Evolutionary conservation across 106 monocot genomes (phyloP).

Genomic region (Dendrobium officinale): DNA sequence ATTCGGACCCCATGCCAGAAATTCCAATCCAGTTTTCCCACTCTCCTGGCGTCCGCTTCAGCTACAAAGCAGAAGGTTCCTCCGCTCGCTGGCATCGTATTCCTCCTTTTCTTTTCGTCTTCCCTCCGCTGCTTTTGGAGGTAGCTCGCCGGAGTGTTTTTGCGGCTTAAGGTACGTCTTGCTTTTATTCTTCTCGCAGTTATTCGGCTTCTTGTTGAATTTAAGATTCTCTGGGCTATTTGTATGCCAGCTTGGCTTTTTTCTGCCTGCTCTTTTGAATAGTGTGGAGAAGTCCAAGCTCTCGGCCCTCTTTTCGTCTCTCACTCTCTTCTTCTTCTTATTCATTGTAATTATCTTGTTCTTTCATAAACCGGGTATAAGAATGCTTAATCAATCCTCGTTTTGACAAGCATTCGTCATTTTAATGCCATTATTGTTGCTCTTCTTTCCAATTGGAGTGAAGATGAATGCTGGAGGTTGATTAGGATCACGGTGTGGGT

Average conservation of each 20-base stretch:
- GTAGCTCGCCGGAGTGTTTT: not conserved
- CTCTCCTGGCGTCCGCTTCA: constrained; percentile 10
- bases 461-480: not conserved
- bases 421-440: not conserved
- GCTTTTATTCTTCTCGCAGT: not conserved
- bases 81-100: too few species aligned
- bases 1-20: constrained; percentile 3
- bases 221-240: not conserved
- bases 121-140: not conserved
- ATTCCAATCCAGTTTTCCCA: constrained; percentile 21
- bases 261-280: not conserved
- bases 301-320: not conserved
- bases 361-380: too few species aligned
- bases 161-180: not conserved
- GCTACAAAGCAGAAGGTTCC: not conserved
- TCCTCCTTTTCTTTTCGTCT: not conserved
- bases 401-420: not conserved
- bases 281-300: not conserved
- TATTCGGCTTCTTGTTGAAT: not conserved
- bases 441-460: not conserved
- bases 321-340: not conserved
- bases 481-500: not conserved
- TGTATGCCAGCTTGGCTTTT: not conserved
- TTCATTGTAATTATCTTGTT: not conserved
- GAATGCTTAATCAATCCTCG: too few species aligned